Evolutionary conservation across 495 filamentous ascomycete species (phyloP), one percentile per base, ranked within the genome.

Genomic region (Hyaloscypha bicolor): DNA sequence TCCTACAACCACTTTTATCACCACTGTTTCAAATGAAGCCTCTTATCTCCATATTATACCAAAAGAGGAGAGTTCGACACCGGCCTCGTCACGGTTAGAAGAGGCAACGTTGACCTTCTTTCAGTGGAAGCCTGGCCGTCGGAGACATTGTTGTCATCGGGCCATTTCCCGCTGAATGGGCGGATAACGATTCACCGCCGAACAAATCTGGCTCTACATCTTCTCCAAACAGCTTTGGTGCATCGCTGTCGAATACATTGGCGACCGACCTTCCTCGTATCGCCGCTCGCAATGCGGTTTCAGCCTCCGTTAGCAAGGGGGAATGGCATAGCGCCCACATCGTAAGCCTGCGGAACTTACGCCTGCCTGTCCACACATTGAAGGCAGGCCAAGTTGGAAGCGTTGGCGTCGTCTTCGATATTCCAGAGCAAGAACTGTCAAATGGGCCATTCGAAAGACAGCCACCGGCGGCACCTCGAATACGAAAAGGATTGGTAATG

Each of bases 401-500:
- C 2, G 86, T 99, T 31, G 94, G 94, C 3, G 79, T 97, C 65
- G 85, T 91, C 22, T 86, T 90, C 68, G 78, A 82, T 57, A 64
- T 75, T 6, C 64, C 73, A 16, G 60, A 63, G 19, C 66, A 67
- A 48, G 73, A 73, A 58, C 3, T 65, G 1, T 69, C 68, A 5
- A 66, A 71, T 30, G 56, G 39, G 25, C 39, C 64, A 3, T 70
- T 68, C 42, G 69, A 69, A 32, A 35, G 42, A 6, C 12, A 11
- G 21, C 67, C 60, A 55, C 64, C 57, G 31, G 62, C 57, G 2
- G 21, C 78, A 0, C 78, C 82, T 52, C 82, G 86, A 37, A 82
- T 95, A 21, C 86, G 93, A 51, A 95, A 94, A 73, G 94, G 94
- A 22, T 93, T 95, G 89, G 87, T 97, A 6, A 75, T 97, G 11